Evolutionary conservation across 495 filamentous ascomycete genomes (phyloP).

Genomic region (Xeromyces bisporus): DNA sequence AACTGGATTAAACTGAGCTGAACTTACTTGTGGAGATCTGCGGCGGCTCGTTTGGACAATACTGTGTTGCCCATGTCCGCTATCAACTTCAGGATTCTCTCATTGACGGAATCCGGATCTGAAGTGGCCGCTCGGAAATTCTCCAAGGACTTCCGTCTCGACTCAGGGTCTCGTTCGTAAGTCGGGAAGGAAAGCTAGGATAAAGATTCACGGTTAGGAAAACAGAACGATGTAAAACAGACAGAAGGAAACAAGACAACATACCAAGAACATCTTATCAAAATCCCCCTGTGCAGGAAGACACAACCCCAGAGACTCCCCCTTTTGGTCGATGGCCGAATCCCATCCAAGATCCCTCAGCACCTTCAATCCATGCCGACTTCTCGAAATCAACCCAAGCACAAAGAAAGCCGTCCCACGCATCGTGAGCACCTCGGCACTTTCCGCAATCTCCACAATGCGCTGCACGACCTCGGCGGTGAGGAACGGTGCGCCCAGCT

Average conservation of each 20-base stretch:
- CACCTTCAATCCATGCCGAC: constrained; percentile 80
- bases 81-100: constrained; percentile 60
- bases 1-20: too few relatives aligned
- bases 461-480: constrained; percentile 68
- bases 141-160: constrained; percentile 22
- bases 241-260: constrained; percentile 4
- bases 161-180: constrained; percentile 13
- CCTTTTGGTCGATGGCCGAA: constrained; percentile 67
- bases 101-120: constrained; percentile 50
- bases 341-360: constrained; percentile 80
- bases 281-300: constrained; percentile 62
- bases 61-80: constrained; percentile 83
- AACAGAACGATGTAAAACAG: constrained; percentile 3
- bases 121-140: constrained; percentile 29
- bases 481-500: constrained; percentile 83
- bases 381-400: constrained; percentile 78
- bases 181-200: constrained; percentile 22
- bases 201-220: constrained; percentile 1
- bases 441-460: constrained; percentile 74
- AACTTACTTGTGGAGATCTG: constrained; percentile 46
- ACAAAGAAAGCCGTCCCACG: constrained; percentile 95
- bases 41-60: constrained; percentile 56
- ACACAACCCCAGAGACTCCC: constrained; percentile 71
- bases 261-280: constrained; percentile 54
- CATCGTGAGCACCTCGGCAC: constrained; percentile 74